A percentile compares a stretch with the other conserved stretches of the same genome.
Conservation (phyloP, 495 filamentous ascomycete genomes). For the Podospora tetraspora region DNA sequence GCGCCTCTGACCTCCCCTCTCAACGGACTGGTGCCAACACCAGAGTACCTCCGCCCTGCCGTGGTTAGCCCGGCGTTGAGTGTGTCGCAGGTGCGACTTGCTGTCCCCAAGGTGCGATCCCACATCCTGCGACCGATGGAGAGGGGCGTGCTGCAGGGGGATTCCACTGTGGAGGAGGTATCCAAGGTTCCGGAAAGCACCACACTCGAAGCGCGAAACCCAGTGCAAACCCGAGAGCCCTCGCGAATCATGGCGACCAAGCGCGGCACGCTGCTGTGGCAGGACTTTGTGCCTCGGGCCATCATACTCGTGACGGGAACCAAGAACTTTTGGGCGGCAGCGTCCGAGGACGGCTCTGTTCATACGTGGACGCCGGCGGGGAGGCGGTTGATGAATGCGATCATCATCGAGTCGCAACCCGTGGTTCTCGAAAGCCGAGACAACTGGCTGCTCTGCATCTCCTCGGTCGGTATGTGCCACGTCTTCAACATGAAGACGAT, state of each 20-base stretch:
- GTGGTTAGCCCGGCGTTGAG: conserved; percentile 72
- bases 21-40: conserved; percentile 64
- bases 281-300: conserved; percentile 80
- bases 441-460: conserved; percentile 83
- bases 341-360: conserved; percentile 88
- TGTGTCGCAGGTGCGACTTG: conserved; percentile 80
- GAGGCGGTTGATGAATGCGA: conserved; percentile 71
- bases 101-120: conserved; percentile 79
- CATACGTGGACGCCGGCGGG: conserved; percentile 96
- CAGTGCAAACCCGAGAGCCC: conserved; percentile 65
- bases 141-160: conserved; percentile 40
- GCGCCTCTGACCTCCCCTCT: conserved; percentile 49
- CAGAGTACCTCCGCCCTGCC: conserved; percentile 83
- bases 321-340: conserved; percentile 82
- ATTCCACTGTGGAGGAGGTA: conserved; percentile 51
- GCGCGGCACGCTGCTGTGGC: conserved; percentile 82
- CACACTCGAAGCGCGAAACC: conserved; percentile 46
- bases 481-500: conserved; percentile 91
- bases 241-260: conserved; percentile 74
- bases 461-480: conserved; percentile 81
- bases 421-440: conserved; percentile 88
- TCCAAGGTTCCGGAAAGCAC: conserved; percentile 54
- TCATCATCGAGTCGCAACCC: conserved; percentile 86
- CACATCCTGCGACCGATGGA: conserved; percentile 68
- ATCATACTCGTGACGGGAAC: conserved; percentile 86